Percentiles rank a stretch among this genome's conserved stretches.
phyloP scores from a whole-genome alignment of 148 eudicot genomes.

The Cornus kousa region DNA sequence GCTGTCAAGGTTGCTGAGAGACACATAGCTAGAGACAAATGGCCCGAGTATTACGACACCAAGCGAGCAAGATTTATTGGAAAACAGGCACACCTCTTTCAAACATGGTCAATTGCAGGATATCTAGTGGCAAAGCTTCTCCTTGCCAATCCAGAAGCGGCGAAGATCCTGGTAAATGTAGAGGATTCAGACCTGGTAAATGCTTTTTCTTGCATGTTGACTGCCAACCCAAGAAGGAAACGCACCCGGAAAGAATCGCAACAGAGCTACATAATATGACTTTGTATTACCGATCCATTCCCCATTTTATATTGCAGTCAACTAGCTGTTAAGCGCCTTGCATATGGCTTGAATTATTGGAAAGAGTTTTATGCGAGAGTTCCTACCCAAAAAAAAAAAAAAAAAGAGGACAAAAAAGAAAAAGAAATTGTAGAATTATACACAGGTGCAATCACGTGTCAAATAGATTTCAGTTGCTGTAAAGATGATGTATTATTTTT shows the following conservation, averaged over 20 bases:
- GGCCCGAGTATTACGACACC: slow-evolving; percentile 85
- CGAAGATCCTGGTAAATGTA: slow-evolving; percentile 52
- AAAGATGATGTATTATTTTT: neutral
- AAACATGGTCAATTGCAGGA: slow-evolving; percentile 85
- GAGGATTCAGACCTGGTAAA: slow-evolving; percentile 64
- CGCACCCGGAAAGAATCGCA: slow-evolving; percentile 44
- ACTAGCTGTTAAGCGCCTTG: no score
- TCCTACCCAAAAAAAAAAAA: neutral
- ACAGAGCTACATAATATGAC: slow-evolving; percentile 49
- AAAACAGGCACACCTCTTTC: slow-evolving; percentile 66
- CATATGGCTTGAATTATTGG: no score
- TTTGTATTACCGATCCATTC: neutral
- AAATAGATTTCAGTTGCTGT: neutral
- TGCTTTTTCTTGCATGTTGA: slow-evolving; percentile 52
- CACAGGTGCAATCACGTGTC: neutral
- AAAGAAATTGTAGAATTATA: neutral
- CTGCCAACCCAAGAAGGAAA: slow-evolving; percentile 54
- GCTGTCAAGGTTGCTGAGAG: slow-evolving; percentile 66
- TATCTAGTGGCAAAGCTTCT: slow-evolving; percentile 73
- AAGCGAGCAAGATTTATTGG: slow-evolving; percentile 71
- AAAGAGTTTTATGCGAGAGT: neutral
- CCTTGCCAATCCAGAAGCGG: slow-evolving; percentile 54
- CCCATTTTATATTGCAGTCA: no score
- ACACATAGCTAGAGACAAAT: slow-evolving; percentile 58
- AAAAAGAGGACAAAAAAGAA: neutral